phyloP scores from a whole-genome alignment of 345 rosid species.

The Populus davidiana region DNA sequence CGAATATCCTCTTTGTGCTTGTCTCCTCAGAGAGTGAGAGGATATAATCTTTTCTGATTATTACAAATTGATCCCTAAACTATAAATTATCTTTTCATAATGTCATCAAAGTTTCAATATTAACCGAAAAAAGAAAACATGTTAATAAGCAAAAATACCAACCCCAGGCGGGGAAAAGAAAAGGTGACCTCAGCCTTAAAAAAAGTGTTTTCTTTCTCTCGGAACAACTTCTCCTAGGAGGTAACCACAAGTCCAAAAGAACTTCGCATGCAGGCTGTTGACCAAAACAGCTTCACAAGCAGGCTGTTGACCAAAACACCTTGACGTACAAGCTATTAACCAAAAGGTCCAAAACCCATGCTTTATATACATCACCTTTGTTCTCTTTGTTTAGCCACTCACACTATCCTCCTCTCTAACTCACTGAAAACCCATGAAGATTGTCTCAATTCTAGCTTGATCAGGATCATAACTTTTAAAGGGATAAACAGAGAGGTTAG shows the following conservation, averaged over 20 bases:
- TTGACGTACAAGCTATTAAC: too few species aligned
- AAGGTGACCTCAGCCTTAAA: too few species aligned
- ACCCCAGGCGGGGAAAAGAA: too few species aligned
- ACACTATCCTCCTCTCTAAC: neutral
- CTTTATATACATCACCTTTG: too few species aligned
- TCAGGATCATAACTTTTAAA: neutral
- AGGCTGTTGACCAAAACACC: too few species aligned
- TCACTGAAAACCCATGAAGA: neutral
- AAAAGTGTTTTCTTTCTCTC: too few species aligned
- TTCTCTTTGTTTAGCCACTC: neutral
- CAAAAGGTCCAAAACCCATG: too few species aligned
- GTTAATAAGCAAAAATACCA: too few species aligned
- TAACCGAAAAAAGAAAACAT: neutral
- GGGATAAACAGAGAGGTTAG: neutral
- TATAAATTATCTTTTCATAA: neutral
- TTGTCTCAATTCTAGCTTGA: neutral
- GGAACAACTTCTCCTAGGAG: too few species aligned
- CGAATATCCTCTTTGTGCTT: neutral
- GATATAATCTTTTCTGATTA: neutral
- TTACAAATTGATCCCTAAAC: neutral
- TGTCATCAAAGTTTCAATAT: neutral
- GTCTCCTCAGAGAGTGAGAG: neutral
- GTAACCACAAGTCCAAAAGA: too few species aligned
- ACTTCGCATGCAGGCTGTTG: too few species aligned
- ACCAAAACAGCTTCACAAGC: too few species aligned